Evolutionary conservation across 2,329 filamentous ascomycete genomes (phyloP), one percentile per base, ranked within the genome.

Genomic region (Talaromyces pinophilus): DNA sequence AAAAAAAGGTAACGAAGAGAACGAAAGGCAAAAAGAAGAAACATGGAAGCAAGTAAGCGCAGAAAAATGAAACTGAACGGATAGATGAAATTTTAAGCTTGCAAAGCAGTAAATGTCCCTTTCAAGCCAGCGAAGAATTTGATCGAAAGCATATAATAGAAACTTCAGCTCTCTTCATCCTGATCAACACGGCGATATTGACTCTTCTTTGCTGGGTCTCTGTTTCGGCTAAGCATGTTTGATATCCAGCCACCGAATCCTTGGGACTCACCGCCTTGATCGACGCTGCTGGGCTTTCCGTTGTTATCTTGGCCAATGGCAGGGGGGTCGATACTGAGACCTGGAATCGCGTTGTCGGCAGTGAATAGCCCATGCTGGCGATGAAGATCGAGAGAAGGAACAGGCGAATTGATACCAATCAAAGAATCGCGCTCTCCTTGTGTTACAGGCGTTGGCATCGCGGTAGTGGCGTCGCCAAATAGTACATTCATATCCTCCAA

Each of bases 401-500:
- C 86, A 1, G 92, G 92, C n/a, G 93, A 97, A 52, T 88, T 88
- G 46, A 86, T 85, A 54, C 89, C 87, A 78, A 96, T 88, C 11
- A 97, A 83, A 2, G 92, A 92, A n/a, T 91, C 92, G 8, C 89
- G 88, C 79, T 97, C 93, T 13, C 89, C 89, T 67, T 88, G 85
- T 1, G 92, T 84, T 54, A 88, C 87, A 1, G 94, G 93, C 0
- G 94, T 97, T 5, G 88, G 87, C 80, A 92, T 89, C 11, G 90
- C 87, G 2, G 92, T 93, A 30, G 92, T 95, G 42, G 93, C 92
- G 78, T 99, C 95, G 70, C 95, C 95, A 74, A 99, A 99, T 17
- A 99, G 82, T 2, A 88, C 86, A 76, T 96, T 92, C 95, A 99
- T 99, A 72, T 99, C 95, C 80, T 99, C 95, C 61, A 99, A 85